Base-by-base conservation (phyloP, 441 rosid species). In the Manihot esculenta region DNA sequence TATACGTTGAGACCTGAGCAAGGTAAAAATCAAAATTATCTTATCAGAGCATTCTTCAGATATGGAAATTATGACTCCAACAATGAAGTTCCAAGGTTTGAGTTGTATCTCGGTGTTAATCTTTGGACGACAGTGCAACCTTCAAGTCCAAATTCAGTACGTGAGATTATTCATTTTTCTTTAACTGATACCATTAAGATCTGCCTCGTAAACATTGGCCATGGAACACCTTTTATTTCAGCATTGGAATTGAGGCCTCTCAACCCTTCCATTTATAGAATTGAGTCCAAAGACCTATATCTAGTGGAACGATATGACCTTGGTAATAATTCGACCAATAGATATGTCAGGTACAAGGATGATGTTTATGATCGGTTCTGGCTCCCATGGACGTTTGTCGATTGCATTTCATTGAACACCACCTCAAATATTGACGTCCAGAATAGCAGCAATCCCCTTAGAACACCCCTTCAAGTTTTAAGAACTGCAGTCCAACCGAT, bases 11-110 rank as follows among this genome's bases (percentile, higher is more conserved):
- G 45, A 45, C 80, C 80, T 9, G 17, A 35, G 8, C 42, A 60
- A 14, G 77, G 79, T 1, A 73, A 66, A 62, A 73, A 50, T 20
- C 64, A 69, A 10, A 60, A 30, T 2, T 80, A 76, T 24, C 33
- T 66, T 6, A 48, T 80, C 62, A 70, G 62, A 54, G 72, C 51
- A 8, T 1, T 33, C 20, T 73, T 76, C 65, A 13, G 1, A 20
- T 73, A 80, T 35, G 83, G 83, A 48, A 80, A 76, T 13, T 80
- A 76, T 44, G 83, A 80, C 47, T 48, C 64, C 2, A 66, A 57
- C 38, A 70, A 67, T 33, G 62, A 66, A 33, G 1, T 5, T n/a
- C 76, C 78, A 2, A 26, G 3, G 23, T 80, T 80, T 53, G 68
- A 71, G 6, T 41, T 80, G 0, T 64, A 80, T 60, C 17, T 80